Percentiles rank a stretch among this genome's conserved stretches.
phyloP scores from a whole-genome alignment of 495 filamentous ascomycete species.

The Hypoxylon lenormandii region DNA sequence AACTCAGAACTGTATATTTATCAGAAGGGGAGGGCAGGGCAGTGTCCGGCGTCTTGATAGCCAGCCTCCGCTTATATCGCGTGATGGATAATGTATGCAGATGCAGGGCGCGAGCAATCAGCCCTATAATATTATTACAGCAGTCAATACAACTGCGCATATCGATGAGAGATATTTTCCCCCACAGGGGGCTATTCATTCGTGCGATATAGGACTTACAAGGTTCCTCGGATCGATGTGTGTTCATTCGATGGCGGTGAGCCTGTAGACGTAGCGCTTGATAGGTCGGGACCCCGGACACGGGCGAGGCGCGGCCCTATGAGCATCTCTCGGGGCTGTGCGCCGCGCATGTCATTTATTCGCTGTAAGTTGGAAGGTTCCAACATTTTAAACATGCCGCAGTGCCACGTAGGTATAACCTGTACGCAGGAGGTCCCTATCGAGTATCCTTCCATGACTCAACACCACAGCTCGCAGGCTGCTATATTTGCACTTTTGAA shows the following conservation, averaged over 20 bases:
- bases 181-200: not conserved
- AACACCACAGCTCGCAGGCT: too few relatives aligned
- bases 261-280: too few relatives aligned
- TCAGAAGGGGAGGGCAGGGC: not conserved
- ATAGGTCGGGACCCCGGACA: too few relatives aligned
- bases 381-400: not conserved
- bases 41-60: not conserved
- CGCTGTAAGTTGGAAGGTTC: not conserved
- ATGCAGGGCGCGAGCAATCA: not conserved
- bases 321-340: not conserved
- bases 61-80: not conserved
- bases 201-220: constrained; percentile 1
- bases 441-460: not conserved
- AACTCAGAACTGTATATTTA: constrained; percentile 2
- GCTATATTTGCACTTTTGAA: too few relatives aligned
- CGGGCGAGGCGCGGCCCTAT: not conserved
- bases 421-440: not conserved
- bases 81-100: not conserved
- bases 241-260: constrained; percentile 1
- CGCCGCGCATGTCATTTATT: not conserved
- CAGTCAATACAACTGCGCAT: not conserved
- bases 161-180: not conserved
- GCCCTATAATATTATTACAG: not conserved
- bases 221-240: not conserved
- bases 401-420: not conserved